A percentile compares a stretch with the other conserved stretches of the same genome.
phyloP scores from a whole-genome alignment of 164 flowering plant species.

The Platanus orientalis region DNA sequence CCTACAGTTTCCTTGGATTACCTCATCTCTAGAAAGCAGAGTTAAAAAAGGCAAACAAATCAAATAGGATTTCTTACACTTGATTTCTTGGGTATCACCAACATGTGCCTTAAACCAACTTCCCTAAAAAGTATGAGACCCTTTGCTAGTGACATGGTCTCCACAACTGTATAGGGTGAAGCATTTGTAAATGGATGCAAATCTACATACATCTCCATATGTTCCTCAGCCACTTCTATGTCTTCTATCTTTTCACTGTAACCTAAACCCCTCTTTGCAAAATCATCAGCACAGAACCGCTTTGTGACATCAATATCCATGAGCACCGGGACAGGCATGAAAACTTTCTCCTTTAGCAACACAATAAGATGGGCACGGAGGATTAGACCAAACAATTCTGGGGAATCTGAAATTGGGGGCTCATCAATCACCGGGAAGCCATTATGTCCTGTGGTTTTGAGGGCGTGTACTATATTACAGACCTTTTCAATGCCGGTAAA shows the following conservation, averaged over 20 bases:
- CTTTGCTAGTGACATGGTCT: slow-evolving; percentile 91
- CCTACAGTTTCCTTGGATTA: not conserved
- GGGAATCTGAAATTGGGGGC: slow-evolving; percentile 48
- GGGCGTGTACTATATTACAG: slow-evolving; percentile 60
- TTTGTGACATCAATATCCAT: slow-evolving; percentile 26
- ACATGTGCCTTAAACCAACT: slow-evolving; percentile 80
- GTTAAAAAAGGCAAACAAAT: not conserved
- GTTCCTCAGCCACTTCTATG: slow-evolving; percentile 59
- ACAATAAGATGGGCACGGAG: slow-evolving; percentile 71
- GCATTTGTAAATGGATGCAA: slow-evolving; percentile 81
- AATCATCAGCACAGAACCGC: slow-evolving; percentile 55
- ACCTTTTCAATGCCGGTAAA: slow-evolving; percentile 83
- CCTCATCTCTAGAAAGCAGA: not conserved
- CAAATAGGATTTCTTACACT: slow-evolving; percentile 43
- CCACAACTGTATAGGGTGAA: slow-evolving; percentile 89
- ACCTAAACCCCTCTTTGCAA: slow-evolving; percentile 75
- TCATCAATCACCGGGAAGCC: slow-evolving; percentile 90
- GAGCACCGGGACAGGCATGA: slow-evolving; percentile 30
- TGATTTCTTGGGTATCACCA: slow-evolving; percentile 72
- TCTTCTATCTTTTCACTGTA: slow-evolving; percentile 51
- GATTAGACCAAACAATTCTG: slow-evolving; percentile 61
- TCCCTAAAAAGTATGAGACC: slow-evolving; percentile 77
- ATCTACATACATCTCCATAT: slow-evolving; percentile 88
- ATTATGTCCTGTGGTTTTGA: slow-evolving; percentile 61
- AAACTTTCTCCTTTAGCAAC: slow-evolving; percentile 61